These are phyloP conservation scores for Penicillium sp. DNA, from an alignment of 2,329 filamentous ascomycete species.

Conservation along the genomic window DNA sequence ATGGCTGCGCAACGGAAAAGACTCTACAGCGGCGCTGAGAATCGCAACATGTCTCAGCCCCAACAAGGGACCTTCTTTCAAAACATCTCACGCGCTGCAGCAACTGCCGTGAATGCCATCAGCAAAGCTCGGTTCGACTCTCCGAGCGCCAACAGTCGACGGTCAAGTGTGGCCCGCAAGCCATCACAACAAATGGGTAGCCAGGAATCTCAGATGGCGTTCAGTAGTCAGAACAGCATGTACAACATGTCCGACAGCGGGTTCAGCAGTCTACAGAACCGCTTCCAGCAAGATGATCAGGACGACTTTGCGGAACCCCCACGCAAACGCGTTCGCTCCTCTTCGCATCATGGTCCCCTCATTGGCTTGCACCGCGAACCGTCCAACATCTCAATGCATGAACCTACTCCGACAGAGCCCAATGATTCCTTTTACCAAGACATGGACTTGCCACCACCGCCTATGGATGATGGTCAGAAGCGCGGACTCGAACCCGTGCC, in stretches of 20 bases:
- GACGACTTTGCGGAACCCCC: constrained; percentile 67
- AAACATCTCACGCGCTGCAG: constrained; percentile 90
- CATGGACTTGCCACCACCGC: constrained; percentile 28
- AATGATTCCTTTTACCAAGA: constrained; percentile 47
- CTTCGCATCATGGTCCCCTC: constrained; percentile 47
- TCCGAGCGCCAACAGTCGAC: constrained; percentile 60
- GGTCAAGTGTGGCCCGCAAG: constrained; percentile 65
- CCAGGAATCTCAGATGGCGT: constrained; percentile 61
- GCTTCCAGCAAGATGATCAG: constrained; percentile 37
- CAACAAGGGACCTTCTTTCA: constrained; percentile 89
- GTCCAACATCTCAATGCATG: constrained; percentile 36
- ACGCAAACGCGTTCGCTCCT: constrained; percentile 64
- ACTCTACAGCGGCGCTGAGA: constrained; percentile 75
- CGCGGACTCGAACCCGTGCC: constrained; percentile 43
- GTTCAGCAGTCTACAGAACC: constrained; percentile 61
- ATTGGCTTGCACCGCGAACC: constrained; percentile 33
- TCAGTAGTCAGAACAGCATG: constrained; percentile 75
- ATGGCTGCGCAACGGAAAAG: constrained; percentile 94
- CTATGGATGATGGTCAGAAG: constrained; percentile 29
- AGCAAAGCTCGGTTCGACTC: constrained; percentile 95
- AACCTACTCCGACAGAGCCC: constrained; percentile 43
- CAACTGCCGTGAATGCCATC: constrained; percentile 88
- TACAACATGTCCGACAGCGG: constrained; percentile 70
- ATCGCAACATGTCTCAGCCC: constrained; percentile 56
- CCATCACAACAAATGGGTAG: constrained; percentile 59